phyloP scores from a whole-genome alignment of 352 stramenopile genomes.

The Phytophthora macrochlamydospora region DNA sequence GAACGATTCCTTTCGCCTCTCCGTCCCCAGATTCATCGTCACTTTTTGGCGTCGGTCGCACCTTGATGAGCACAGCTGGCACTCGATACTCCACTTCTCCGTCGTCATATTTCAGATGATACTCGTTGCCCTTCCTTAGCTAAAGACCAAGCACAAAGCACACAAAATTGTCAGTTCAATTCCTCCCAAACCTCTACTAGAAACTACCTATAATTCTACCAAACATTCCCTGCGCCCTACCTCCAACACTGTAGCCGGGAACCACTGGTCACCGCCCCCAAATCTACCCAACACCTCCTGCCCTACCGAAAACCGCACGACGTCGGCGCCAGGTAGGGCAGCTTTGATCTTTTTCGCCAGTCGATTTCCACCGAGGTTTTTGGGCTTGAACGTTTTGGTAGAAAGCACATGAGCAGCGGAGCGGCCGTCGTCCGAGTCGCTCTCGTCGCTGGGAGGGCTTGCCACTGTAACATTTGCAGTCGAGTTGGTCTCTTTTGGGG shows the following conservation, averaged over 20 bases:
- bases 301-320: conserved; percentile 32
- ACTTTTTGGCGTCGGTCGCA: conserved; percentile 11
- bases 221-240: conserved; percentile 18
- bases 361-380: conserved; percentile 44
- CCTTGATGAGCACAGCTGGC: conserved; percentile 54
- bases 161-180: conserved; percentile 3
- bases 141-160: neutral
- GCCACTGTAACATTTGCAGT: conserved; percentile 3
- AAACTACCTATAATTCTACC: neutral
- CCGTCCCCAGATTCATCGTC: conserved; percentile 9
- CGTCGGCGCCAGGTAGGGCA: conserved; percentile 22
- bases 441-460: conserved; percentile 36
- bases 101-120: conserved; percentile 82
- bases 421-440: conserved; percentile 63
- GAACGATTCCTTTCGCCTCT: conserved; percentile 3
- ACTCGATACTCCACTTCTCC: conserved; percentile 76
- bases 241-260: conserved; percentile 68
- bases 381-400: conserved; percentile 59
- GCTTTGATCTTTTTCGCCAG: conserved; percentile 28
- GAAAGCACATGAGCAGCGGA: conserved; percentile 67
- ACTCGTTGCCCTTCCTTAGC: conserved; percentile 65
- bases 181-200: neutral
- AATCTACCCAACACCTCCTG: conserved; percentile 72
- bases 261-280: conserved; percentile 60
- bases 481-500: conserved; percentile 4